These are phyloP conservation scores for Pichia scutulata DNA, from an alignment of 805 yeast genomes.

Conservation along the genomic window DNA sequence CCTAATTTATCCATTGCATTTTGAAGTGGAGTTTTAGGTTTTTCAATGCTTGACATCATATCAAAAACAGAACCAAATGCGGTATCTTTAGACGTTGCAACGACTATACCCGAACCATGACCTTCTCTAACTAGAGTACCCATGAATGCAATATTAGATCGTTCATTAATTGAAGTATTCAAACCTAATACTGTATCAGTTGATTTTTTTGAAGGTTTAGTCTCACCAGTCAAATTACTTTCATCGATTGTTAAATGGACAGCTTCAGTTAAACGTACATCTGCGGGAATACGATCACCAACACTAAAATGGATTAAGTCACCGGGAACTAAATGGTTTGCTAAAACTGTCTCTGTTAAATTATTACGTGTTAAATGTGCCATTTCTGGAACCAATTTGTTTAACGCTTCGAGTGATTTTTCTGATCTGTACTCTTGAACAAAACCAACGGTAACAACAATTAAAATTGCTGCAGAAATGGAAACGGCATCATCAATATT, in stretches of 20 bases:
- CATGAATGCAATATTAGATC: slow-evolving; percentile 84
- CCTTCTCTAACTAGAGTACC: slow-evolving; percentile 97
- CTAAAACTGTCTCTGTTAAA: slow-evolving; percentile 70
- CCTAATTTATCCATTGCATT: slow-evolving; percentile 93
- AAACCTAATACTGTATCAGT: slow-evolving; percentile 34
- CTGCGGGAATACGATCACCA: slow-evolving; percentile 97
- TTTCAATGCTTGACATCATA: slow-evolving; percentile 91
- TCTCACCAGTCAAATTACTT: slow-evolving; percentile 93
- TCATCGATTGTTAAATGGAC: slow-evolving; percentile 85
- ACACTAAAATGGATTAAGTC: slow-evolving; percentile 83
- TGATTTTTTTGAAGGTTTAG: slow-evolving; percentile 71
- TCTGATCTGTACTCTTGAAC: slow-evolving; percentile 96
- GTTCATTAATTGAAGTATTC: slow-evolving; percentile 38
- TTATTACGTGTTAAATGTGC: slow-evolving; percentile 86
- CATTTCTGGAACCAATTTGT: slow-evolving; percentile 91
- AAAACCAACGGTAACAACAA: slow-evolving; percentile 95
- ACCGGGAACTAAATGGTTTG: slow-evolving; percentile 89
- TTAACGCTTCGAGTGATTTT: slow-evolving; percentile 86
- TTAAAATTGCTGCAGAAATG: slow-evolving; percentile 82
- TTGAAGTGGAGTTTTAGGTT: slow-evolving; percentile 97
- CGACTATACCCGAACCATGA: slow-evolving; percentile 86
- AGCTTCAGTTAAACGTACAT: slow-evolving; percentile 70
- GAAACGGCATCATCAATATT: slow-evolving; percentile 93
- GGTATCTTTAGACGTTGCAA: slow-evolving; percentile 83
- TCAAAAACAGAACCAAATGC: slow-evolving; percentile 93